Percentiles rank a stretch among this genome's conserved stretches.
Evolutionary conservation across 129 eudicot genomes (phyloP).

Genomic region (Pittosporum tobira): DNA sequence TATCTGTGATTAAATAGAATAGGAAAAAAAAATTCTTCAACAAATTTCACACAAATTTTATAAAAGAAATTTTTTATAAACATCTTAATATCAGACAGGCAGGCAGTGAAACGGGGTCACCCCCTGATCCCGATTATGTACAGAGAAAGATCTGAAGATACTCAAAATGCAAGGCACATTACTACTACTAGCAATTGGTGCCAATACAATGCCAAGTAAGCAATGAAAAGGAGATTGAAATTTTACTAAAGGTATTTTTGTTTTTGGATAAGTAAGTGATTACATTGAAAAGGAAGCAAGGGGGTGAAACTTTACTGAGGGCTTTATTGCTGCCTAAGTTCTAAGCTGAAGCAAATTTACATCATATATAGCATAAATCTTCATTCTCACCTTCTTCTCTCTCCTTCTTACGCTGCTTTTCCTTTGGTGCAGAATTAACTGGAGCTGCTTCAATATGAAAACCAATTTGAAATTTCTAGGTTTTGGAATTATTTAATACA

Average conservation of each 20-base stretch:
- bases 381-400: constrained; percentile 42
- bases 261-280: too few species aligned
- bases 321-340: neutral
- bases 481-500: neutral
- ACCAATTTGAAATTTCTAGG: constrained; percentile 6
- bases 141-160: neutral
- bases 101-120: neutral
- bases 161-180: neutral
- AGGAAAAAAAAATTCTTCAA: neutral
- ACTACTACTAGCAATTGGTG: neutral
- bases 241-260: neutral
- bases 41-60: neutral
- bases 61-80: neutral
- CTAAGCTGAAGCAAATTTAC: neutral
- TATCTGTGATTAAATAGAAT: constrained; percentile 25
- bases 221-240: neutral
- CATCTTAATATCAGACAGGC: neutral
- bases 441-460: constrained; percentile 35
- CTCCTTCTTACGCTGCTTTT: constrained; percentile 48
- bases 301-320: too few species aligned
- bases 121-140: neutral
- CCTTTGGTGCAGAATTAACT: constrained; percentile 39
- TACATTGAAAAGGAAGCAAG: too few species aligned
- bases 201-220: neutral
- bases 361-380: neutral